These are phyloP conservation scores for Xylaria cubensis DNA, from an alignment of 495 filamentous ascomycete species.

Conservation along the genomic window DNA sequence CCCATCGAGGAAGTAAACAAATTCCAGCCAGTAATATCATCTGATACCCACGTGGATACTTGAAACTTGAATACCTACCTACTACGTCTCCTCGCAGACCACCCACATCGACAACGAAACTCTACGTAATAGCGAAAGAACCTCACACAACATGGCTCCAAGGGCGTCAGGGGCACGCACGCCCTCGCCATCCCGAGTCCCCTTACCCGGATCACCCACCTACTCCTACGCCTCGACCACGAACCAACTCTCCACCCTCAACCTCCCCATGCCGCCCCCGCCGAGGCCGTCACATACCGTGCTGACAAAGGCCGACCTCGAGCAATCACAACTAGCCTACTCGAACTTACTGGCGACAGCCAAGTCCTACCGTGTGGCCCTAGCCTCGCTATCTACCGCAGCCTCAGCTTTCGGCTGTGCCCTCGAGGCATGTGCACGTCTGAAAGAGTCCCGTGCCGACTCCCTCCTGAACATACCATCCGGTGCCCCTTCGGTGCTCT, in stretches of 20 bases:
- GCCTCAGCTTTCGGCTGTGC: slow-evolving; percentile 66
- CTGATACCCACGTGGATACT: neutral
- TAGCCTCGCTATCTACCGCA: slow-evolving; percentile 62
- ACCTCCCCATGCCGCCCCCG: slow-evolving; percentile 63
- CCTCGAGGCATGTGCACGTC: slow-evolving; percentile 67
- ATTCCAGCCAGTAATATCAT: slow-evolving; percentile 32
- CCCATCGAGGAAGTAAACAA: slow-evolving; percentile 33
- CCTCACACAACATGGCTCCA: slow-evolving; percentile 28
- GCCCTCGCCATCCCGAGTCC: slow-evolving; percentile 55
- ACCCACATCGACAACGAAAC: neutral
- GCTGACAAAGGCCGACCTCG: slow-evolving; percentile 66
- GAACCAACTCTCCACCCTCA: slow-evolving; percentile 61
- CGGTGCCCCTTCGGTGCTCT: slow-evolving; percentile 39
- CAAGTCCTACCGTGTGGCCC: slow-evolving; percentile 64
- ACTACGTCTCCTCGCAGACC: slow-evolving; percentile 5
- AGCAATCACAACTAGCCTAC: slow-evolving; percentile 64
- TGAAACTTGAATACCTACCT: no score
- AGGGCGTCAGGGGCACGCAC: slow-evolving; percentile 47
- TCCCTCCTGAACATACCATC: slow-evolving; percentile 34
- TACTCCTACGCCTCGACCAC: slow-evolving; percentile 67
- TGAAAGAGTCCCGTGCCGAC: slow-evolving; percentile 64
- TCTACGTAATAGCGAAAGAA: neutral
- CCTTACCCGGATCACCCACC: slow-evolving; percentile 63
- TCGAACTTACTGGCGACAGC: slow-evolving; percentile 64
- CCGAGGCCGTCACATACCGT: slow-evolving; percentile 61